These are phyloP conservation scores for Fusarium foetens DNA, from an alignment of 2,329 filamentous ascomycete species.

Conservation along the genomic window DNA sequence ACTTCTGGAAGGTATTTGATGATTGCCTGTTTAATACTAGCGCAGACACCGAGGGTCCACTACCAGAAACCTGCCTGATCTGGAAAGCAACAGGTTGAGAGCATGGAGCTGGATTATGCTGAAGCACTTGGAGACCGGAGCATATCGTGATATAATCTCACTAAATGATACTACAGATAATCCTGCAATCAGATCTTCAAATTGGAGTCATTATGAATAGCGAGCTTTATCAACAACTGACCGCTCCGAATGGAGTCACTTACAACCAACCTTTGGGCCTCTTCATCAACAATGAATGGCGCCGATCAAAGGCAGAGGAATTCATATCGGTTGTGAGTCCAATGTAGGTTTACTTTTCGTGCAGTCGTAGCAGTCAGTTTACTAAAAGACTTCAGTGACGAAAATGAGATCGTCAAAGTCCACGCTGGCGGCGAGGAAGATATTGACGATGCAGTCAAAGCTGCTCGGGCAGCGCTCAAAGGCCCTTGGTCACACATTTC, in stretches of 20 bases:
- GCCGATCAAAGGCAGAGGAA: slow-evolving; percentile 65
- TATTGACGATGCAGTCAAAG: slow-evolving; percentile 47
- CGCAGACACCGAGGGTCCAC: background rate
- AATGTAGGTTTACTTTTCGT: slow-evolving; percentile 35
- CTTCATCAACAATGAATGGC: slow-evolving; percentile 83
- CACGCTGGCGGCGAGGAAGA: slow-evolving; percentile 45
- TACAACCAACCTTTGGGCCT: slow-evolving; percentile 75
- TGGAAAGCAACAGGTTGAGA: background rate
- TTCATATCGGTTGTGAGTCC: slow-evolving; percentile 68
- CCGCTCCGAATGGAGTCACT: slow-evolving; percentile 69
- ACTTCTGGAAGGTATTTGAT: background rate
- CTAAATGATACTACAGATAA: fast-evolving
- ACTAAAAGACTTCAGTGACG: slow-evolving; percentile 34
- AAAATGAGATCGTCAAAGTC: slow-evolving; percentile 47
- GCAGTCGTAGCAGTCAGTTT: fast-evolving
- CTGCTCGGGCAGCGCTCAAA: slow-evolving; percentile 74
- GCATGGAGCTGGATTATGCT: no score
- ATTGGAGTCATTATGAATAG: fast-evolving
- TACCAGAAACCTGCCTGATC: background rate
- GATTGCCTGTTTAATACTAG: background rate
- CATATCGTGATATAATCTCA: background rate
- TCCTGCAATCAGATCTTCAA: fast-evolving
- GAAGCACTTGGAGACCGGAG: background rate
- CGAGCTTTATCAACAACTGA: slow-evolving; percentile 34
- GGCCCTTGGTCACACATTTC: slow-evolving; percentile 75